Evolutionary conservation across 768 basidiomycete genomes (phyloP).

Genomic region (Rhodocollybia butyracea): DNA sequence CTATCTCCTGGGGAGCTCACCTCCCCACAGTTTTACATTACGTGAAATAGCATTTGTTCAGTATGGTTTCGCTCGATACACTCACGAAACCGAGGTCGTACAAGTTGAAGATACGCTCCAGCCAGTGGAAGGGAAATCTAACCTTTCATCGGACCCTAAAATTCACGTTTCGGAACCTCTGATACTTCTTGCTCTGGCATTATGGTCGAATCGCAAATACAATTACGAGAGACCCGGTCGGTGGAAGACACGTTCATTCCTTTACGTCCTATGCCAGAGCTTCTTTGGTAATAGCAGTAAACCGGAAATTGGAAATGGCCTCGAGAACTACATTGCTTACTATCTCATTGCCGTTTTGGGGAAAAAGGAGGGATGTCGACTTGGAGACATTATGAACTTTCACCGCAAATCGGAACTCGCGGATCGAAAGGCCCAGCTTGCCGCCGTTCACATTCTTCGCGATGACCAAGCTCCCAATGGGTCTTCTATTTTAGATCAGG

Average conservation of each 20-base stretch:
- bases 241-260: conserved; percentile 31
- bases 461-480: background rate
- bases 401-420: background rate
- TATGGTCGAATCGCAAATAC: conserved; percentile 36
- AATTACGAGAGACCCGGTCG: too few species aligned
- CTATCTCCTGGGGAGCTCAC: conserved; percentile 32
- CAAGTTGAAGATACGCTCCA: too few species aligned
- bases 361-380: background rate
- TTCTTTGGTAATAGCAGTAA: conserved; percentile 30
- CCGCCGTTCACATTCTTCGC: background rate
- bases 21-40: conserved; percentile 36
- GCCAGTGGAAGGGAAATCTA: too few species aligned
- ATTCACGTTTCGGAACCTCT: conserved; percentile 38
- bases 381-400: conserved; percentile 3
- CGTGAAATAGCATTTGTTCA: conserved; percentile 30
- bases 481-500: conserved; percentile 26
- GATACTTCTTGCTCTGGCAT: conserved; percentile 37
- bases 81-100: too few species aligned
- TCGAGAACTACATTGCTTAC: conserved; percentile 43
- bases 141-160: background rate
- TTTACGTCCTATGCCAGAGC: conserved; percentile 12
- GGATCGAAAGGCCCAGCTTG: background rate
- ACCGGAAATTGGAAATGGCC: conserved; percentile 33
- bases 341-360: conserved; percentile 11
- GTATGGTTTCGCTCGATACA: conserved; percentile 43